These are phyloP conservation scores for Daldinia decipiens DNA, from an alignment of 495 filamentous ascomycete species.

Conservation along the genomic window DNA sequence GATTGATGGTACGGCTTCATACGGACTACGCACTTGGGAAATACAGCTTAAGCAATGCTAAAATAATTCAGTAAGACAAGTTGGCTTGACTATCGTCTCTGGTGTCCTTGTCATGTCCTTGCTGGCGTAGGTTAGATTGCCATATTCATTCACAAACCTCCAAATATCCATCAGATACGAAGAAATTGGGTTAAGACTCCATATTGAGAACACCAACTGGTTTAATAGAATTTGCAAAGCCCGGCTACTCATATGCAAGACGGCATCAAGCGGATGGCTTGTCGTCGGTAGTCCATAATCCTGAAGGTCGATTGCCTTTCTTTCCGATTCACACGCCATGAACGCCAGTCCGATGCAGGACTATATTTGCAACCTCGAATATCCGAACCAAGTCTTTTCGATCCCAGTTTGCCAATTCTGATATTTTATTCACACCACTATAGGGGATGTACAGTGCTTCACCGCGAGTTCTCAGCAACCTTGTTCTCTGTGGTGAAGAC, in stretches of 20 bases:
- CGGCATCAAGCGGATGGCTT: not conserved
- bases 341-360: constrained; percentile 3
- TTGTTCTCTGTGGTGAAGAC: constrained; percentile 44
- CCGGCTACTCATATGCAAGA: not conserved
- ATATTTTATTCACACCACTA: not conserved
- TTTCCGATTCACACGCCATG: constrained; percentile 4
- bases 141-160: not conserved
- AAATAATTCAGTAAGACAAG: not conserved
- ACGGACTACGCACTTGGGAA: not conserved
- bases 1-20: not conserved
- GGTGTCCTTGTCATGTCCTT: not conserved
- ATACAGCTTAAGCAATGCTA: not conserved
- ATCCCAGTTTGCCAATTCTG: not conserved
- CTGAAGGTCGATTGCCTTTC: not conserved
- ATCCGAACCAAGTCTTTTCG: not conserved
- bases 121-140: not conserved
- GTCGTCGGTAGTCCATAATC: constrained; percentile 1
- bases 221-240: constrained; percentile 1
- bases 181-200: not conserved
- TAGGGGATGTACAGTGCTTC: not conserved
- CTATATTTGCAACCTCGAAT: constrained; percentile 2
- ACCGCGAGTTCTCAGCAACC: constrained; percentile 43
- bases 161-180: not conserved
- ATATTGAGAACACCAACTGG: not conserved
- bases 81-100: not conserved